A percentile compares a stretch with the other conserved stretches of the same genome.
Evolutionary conservation across 352 stramenopile species (phyloP).

Genomic region (Blastocystis sp.): DNA sequence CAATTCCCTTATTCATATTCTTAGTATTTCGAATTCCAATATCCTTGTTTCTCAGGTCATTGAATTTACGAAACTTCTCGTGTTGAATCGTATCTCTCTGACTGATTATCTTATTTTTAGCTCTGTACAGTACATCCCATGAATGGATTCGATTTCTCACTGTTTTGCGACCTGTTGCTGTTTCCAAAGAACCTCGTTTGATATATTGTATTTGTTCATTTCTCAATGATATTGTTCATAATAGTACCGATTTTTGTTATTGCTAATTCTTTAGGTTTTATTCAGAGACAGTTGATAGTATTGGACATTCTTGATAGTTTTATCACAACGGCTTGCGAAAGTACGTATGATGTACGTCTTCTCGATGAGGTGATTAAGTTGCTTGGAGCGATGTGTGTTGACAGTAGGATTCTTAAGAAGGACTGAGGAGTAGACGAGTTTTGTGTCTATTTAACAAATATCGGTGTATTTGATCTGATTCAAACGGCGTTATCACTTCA

Average conservation of each 20-base stretch:
- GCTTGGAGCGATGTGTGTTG: background rate
- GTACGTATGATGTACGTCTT: background rate
- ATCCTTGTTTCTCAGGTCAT: background rate
- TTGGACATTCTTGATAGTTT: background rate
- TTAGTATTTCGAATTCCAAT: background rate
- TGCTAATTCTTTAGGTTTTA: background rate
- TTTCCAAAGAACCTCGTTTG: background rate
- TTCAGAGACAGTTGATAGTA: constrained; percentile 24
- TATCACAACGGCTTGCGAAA: background rate
- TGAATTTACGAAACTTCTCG: background rate
- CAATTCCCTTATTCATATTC: background rate
- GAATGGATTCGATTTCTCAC: background rate
- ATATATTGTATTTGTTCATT: background rate
- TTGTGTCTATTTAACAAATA: constrained; percentile 40
- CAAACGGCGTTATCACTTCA: constrained; percentile 28
- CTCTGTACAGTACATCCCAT: background rate
- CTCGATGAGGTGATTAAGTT: background rate
- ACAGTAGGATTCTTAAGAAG: background rate
- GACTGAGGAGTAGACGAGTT: constrained; percentile 41
- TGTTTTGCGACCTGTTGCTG: background rate
- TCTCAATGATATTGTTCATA: background rate
- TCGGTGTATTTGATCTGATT: constrained; percentile 32
- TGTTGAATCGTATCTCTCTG: background rate
- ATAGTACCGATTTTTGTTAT: background rate
- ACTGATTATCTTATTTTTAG: background rate